Base-by-base conservation (phyloP, 352 stramenopile genomes). In the Pythium oligandrum region DNA sequence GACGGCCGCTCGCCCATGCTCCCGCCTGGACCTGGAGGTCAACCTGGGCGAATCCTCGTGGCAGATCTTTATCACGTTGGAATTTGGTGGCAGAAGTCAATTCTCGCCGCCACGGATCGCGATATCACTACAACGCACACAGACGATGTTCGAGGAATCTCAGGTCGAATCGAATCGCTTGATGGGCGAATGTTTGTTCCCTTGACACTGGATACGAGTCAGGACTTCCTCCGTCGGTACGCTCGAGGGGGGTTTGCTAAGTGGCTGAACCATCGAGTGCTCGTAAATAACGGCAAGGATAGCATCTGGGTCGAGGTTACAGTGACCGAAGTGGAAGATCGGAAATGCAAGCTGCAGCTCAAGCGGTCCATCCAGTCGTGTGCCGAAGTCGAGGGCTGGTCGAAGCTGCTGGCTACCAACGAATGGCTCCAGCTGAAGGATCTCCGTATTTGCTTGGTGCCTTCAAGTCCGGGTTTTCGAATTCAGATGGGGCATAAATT, bases 281-380 rank as follows among this genome's bases (percentile, higher is more conserved):
- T 90, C 0, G 69, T 85, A n/a, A 90, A 90, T 49, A 84, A 83
- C 34, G 71, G 73, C 34, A 83, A 85, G 37, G 79, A 90, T 52
- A 83, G 68, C 6, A 51, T 81, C 10, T 90, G 79, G 79, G 61
- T 90, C 42, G 75, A 90, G 51, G 75, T 76, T 17, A 56, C 53
- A 0, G 73, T 90, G 17, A 45, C 71, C 3, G 75, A 86, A 36
- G 69, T 80, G 11, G 79, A 90, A 32, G 79, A 90, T 30, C 74
- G 75, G 17, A 68, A 68, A 37, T 84, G 66, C 57, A 86, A 88
- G 50, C 64, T 90, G 12, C 57, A 83, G 48, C 66, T 88, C 4
- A 85, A 83, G 40, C 71, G 69, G 37, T 72, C 73, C 6, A 68
- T 90, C 11, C 57, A 80, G 35, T 65, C 63, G 8, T 53, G 44